Evolutionary conservation across 2,329 filamentous ascomycete genomes (phyloP).

Genomic region (Arachnopeziza araneosa): DNA sequence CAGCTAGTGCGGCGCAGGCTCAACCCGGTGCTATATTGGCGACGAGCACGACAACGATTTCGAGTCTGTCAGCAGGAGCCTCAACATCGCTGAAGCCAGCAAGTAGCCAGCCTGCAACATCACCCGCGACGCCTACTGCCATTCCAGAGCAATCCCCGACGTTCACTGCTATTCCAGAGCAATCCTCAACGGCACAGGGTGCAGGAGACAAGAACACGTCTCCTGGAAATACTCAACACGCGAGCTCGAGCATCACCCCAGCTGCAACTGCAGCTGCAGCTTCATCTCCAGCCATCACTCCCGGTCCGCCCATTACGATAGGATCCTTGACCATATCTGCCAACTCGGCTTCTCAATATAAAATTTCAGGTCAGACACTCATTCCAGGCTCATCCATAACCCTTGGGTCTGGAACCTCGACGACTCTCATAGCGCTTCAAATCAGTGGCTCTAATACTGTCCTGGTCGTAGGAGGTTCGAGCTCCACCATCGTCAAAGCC

Average conservation of each 20-base stretch:
- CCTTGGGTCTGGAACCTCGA: conserved; percentile 2
- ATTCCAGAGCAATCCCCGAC: too few species aligned
- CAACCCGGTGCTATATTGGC: conserved; percentile 3
- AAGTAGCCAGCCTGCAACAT: not conserved
- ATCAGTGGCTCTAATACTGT: not conserved
- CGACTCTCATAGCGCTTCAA: conserved; percentile 3
- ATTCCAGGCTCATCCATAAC: conserved; percentile 4
- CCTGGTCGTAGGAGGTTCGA: not conserved
- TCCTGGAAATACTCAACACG: too few species aligned
- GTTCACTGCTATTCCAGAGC: too few species aligned
- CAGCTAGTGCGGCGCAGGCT: conserved; percentile 3
- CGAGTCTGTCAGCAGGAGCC: not conserved
- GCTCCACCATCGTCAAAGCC: not conserved
- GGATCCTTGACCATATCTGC: not conserved
- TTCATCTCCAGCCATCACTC: too few species aligned
- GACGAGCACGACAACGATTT: conserved; percentile 1
- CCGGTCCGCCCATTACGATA: not conserved
- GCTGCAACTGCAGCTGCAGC: too few species aligned
- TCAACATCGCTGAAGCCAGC: not conserved
- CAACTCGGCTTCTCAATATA: conserved; percentile 4
- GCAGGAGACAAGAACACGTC: too few species aligned
- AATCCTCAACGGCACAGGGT: too few species aligned
- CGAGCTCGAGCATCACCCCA: too few species aligned
- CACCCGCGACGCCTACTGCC: too few species aligned
- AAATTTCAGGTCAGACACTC: conserved; percentile 2